These are phyloP conservation scores for Chlorella sp. DNA, from an alignment of 139 green algal genomes.

Conservation along the genomic window DNA sequence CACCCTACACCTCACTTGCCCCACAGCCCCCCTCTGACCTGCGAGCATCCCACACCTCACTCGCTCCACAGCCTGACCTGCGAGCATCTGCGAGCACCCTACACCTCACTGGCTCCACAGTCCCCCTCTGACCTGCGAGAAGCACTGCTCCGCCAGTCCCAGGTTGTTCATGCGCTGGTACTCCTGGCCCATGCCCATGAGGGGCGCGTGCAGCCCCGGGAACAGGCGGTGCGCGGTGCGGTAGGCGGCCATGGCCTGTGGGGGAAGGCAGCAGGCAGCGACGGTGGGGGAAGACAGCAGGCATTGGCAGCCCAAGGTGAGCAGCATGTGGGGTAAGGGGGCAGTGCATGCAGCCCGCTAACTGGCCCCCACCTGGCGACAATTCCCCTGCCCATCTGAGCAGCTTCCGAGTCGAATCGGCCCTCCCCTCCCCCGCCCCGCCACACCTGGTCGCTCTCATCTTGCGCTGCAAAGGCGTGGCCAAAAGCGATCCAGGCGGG, in stretches of 20 bases:
- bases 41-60: no score
- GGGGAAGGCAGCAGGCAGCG: neutral
- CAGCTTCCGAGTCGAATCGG: neutral
- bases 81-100: no score
- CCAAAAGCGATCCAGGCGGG: conserved; percentile 95
- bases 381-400: no score
- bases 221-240: conserved; percentile 93
- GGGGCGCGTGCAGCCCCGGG: conserved; percentile 88
- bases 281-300: neutral
- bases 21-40: no score
- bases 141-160: conserved; percentile 75
- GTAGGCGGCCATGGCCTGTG: conserved; percentile 96
- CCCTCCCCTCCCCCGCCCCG: neutral
- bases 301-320: neutral
- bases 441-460: conserved; percentile 76
- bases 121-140: conserved; percentile 12
- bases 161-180: conserved; percentile 93
- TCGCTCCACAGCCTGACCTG: no score
- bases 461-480: conserved; percentile 92
- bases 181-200: conserved; percentile 90
- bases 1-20: no score
- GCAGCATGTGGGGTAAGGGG: neutral
- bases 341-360: neutral
- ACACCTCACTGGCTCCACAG: no score
- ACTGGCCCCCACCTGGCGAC: no score